These are phyloP conservation scores for Syzygium oleosum DNA, from an alignment of 345 rosid genomes.

Conservation along the genomic window DNA sequence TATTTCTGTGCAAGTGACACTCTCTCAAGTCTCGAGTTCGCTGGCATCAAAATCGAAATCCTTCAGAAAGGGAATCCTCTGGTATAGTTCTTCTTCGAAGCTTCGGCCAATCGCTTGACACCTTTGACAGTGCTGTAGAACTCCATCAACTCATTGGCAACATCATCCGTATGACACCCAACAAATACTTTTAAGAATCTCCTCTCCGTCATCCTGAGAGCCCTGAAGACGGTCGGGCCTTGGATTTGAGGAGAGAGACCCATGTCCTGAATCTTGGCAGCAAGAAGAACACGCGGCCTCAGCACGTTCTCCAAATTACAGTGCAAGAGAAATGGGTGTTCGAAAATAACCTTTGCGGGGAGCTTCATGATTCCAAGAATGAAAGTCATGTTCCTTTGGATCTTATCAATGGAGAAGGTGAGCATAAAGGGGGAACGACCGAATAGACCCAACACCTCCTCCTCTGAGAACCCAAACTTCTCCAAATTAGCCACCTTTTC, in stretches of 20 bases:
- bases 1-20: neutral
- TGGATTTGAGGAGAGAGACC: slow-evolving; percentile 39
- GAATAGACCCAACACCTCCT: slow-evolving; percentile 47
- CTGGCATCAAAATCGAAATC: neutral
- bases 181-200: slow-evolving; percentile 52
- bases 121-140: slow-evolving; percentile 34
- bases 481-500: slow-evolving; percentile 64
- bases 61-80: slow-evolving; percentile 69
- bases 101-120: slow-evolving; percentile 52
- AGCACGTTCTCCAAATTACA: slow-evolving; percentile 42
- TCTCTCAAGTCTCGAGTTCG: neutral
- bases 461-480: slow-evolving; percentile 66
- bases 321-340: slow-evolving; percentile 44
- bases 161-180: slow-evolving; percentile 41
- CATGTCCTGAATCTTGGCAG: slow-evolving; percentile 52
- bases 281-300: slow-evolving; percentile 54
- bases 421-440: slow-evolving; percentile 52
- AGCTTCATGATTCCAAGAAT: slow-evolving; percentile 55
- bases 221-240: slow-evolving; percentile 20
- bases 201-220: slow-evolving; percentile 60
- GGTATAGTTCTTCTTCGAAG: slow-evolving; percentile 32
- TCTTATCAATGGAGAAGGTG: slow-evolving; percentile 64
- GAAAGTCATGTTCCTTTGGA: slow-evolving; percentile 85
- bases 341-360: slow-evolving; percentile 37
- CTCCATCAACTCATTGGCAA: slow-evolving; percentile 50